Evolutionary conservation across 345 rosid genomes (phyloP), one percentile per base, ranked within the genome.

Genomic region (Citrus unshiu): DNA sequence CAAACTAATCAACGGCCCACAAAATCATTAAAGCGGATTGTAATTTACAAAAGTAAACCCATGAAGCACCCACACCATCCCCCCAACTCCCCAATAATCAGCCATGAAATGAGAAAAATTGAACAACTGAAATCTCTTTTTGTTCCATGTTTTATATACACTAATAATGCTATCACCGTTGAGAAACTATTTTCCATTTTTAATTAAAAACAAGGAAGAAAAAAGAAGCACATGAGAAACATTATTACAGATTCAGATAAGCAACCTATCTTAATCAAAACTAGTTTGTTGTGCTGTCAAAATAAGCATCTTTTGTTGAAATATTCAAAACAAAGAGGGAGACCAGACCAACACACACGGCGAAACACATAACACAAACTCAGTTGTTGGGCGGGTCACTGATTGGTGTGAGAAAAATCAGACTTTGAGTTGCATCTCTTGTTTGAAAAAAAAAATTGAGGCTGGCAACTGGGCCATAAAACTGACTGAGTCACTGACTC

Each of bases 391-490:
- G 57, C 22, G 73, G 16, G 13, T 22, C 63, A 54, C 32, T 78
- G 72, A 84, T 75, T 67, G 77, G 76, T 61, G 84, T 40, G 81
- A 77, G 78, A 43, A 73, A 56, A 65, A 30, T 35, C 22, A 54
- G 39, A 34, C 49, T 67, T 73, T 34, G 46, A 25, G 35, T 60
- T 25, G 6, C 63, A 19, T 73, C 57, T 21, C 37, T 35, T 35
- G 7, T 35, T 35, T 7, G 9, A 7, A 7, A 37, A 21, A 6
- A 9, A 21, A 7, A 61, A 49, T n/a, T 39, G 74, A 78, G 65
- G 84, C 74, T 81, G 86, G 78, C 43, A 25, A 74, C 85, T 16
- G 89, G 91, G 84, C 86, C 93, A 76, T 78, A 40, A 74, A 56
- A 63, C 77, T 75, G 64, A 81, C 79, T 84, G 7, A 4, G 63